phyloP scores from a whole-genome alignment of 192 early-diverging fungal genomes.

The Backusella tarrabulga region DNA sequence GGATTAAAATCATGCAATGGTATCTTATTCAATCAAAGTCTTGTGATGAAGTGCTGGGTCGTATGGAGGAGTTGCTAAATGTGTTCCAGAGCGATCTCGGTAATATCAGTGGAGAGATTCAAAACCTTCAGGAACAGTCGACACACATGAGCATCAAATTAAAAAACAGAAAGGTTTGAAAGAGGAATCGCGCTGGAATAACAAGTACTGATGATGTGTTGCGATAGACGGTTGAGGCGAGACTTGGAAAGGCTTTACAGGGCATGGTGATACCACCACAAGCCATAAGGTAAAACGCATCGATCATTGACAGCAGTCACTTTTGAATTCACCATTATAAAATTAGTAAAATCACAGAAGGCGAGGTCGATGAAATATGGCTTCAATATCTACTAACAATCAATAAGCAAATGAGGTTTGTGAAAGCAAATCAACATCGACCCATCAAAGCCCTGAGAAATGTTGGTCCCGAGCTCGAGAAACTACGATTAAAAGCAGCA shows the following conservation, averaged over 20 bases:
- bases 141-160: slow-evolving; percentile 77
- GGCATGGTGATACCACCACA: slow-evolving; percentile 81
- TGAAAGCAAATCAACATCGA: slow-evolving; percentile 72
- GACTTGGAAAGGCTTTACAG: slow-evolving; percentile 75
- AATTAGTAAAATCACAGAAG: slow-evolving; percentile 80
- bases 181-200: no score
- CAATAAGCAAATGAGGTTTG: slow-evolving; percentile 84
- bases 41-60: slow-evolving; percentile 78
- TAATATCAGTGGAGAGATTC: slow-evolving; percentile 86
- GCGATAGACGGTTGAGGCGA: slow-evolving; percentile 62
- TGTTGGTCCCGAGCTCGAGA: slow-evolving; percentile 90
- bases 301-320: neutral
- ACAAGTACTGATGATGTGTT: neutral
- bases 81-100: slow-evolving; percentile 89
- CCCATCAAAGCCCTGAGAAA: slow-evolving; percentile 80
- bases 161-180: slow-evolving; percentile 75
- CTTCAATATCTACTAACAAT: slow-evolving; percentile 79
- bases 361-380: slow-evolving; percentile 91
- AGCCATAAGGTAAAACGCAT: slow-evolving; percentile 47
- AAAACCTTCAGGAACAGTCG: slow-evolving; percentile 81
- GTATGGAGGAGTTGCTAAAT: slow-evolving; percentile 83
- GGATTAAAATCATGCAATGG: neutral
- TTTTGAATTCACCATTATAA: slow-evolving; percentile 18
- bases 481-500: slow-evolving; percentile 80
- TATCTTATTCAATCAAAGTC: slow-evolving; percentile 26